phyloP scores from a whole-genome alignment of 805 yeast species.

The Diddensiella transvaalensis region DNA sequence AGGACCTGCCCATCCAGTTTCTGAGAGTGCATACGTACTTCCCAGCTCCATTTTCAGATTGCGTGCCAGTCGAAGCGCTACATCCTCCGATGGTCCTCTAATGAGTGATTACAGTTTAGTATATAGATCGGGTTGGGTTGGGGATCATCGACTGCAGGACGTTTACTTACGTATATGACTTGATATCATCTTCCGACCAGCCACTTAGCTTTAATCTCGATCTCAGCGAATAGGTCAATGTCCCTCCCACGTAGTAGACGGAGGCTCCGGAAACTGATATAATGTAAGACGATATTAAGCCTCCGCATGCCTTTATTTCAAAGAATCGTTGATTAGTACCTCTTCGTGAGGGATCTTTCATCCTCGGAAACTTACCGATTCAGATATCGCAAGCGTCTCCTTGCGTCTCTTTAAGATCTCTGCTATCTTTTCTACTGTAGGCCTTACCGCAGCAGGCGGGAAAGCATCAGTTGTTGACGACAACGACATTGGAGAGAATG shows the following conservation, averaged over 20 bases:
- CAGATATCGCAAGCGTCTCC: conserved; percentile 75
- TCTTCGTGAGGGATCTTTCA: not conserved
- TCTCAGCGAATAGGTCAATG: conserved; percentile 70
- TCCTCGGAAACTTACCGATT: conserved; percentile 41
- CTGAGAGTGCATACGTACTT: conserved; percentile 75
- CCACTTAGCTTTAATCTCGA: conserved; percentile 74
- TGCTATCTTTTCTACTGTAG: conserved; percentile 56
- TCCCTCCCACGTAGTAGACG: conserved; percentile 77
- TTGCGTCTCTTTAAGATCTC: conserved; percentile 46
- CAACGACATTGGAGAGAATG: not conserved
- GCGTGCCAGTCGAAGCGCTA: conserved; percentile 72
- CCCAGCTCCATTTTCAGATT: conserved; percentile 78
- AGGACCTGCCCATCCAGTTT: conserved; percentile 89
- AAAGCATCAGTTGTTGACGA: conserved; percentile 34
- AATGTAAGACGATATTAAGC: conserved; percentile 72
- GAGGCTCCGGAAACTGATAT: conserved; percentile 87
- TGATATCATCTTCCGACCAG: conserved; percentile 69
- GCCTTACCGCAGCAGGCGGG: conserved; percentile 56
- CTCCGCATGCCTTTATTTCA: conserved; percentile 66
- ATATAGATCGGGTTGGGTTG: not conserved
- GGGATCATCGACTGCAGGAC: too few species aligned
- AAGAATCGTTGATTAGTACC: not conserved
- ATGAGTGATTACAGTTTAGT: not conserved
- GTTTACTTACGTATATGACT: conserved; percentile 48
- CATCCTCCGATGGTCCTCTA: conserved; percentile 70